Evolutionary conservation across 2,329 filamentous ascomycete genomes (phyloP).

Genomic region (Fusarium veterinarium): DNA sequence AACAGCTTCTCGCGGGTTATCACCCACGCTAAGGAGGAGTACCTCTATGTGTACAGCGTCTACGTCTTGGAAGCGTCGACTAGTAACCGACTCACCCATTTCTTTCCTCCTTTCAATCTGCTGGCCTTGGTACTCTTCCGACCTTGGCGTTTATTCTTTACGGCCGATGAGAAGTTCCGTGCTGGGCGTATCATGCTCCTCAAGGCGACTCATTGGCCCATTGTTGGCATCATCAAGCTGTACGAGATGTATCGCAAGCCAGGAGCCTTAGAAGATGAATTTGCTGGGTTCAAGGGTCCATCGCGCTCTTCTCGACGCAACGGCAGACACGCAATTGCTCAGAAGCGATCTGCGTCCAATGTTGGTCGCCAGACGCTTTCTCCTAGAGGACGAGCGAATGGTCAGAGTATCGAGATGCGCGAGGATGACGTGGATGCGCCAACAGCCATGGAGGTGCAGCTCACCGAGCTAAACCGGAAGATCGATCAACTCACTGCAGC

Average conservation of each 20-base stretch:
- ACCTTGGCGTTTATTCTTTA: slow-evolving; percentile 75
- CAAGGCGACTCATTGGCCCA: slow-evolving; percentile 72
- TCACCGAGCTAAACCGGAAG: slow-evolving; percentile 66
- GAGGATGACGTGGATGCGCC: slow-evolving; percentile 56
- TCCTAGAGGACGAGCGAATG: slow-evolving; percentile 30
- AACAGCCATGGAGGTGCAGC: slow-evolving; percentile 60
- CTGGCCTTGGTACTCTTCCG: slow-evolving; percentile 78
- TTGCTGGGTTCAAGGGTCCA: slow-evolving; percentile 62
- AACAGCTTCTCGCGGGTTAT: slow-evolving; percentile 78
- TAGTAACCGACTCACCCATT: slow-evolving; percentile 75
- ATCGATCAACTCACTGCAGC: slow-evolving; percentile 68
- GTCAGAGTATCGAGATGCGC: slow-evolving; percentile 21
- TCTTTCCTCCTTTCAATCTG: slow-evolving; percentile 79
- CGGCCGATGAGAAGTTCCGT: slow-evolving; percentile 72
- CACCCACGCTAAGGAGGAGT: slow-evolving; percentile 76
- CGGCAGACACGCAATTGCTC: slow-evolving; percentile 22
- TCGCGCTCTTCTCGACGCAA: slow-evolving; percentile 45
- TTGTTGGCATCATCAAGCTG: slow-evolving; percentile 75
- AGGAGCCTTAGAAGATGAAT: slow-evolving; percentile 54
- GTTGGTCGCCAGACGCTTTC: slow-evolving; percentile 30
- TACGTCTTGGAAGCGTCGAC: slow-evolving; percentile 75
- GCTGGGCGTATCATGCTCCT: slow-evolving; percentile 70
- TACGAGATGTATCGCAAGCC: slow-evolving; percentile 68
- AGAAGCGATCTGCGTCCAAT: slow-evolving; percentile 35
- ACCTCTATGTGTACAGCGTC: slow-evolving; percentile 79